A percentile compares a stretch with the other conserved stretches of the same genome.
Evolutionary conservation across 805 yeast genomes (phyloP).

Genomic region (Cyberlindnera meyerae): DNA sequence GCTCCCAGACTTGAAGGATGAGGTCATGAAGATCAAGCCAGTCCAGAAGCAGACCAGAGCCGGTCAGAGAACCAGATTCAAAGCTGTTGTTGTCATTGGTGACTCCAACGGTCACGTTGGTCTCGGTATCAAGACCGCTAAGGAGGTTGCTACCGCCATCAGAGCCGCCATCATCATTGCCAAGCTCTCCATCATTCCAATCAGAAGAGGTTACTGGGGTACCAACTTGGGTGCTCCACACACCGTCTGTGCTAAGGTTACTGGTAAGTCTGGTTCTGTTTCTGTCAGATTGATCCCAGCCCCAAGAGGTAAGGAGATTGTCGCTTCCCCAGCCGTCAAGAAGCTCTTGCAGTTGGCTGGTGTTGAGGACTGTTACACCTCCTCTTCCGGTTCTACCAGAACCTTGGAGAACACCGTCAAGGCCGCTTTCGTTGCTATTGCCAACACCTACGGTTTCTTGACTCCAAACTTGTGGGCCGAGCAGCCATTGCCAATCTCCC

Average conservation of each 20-base stretch:
- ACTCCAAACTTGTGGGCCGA: constrained; percentile 98
- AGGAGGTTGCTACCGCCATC: constrained; percentile 99
- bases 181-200: constrained; percentile 97
- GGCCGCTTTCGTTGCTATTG: constrained; percentile 99
- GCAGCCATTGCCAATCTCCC: constrained; percentile 80
- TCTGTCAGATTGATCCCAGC: constrained; percentile 98
- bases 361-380: constrained; percentile 98
- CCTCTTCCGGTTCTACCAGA: constrained; percentile 98
- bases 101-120: constrained; percentile 99
- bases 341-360: constrained; percentile 99
- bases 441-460: constrained; percentile 99
- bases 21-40: constrained; percentile 99
- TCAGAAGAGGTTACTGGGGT: constrained; percentile 99
- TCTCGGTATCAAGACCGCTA: constrained; percentile 99
- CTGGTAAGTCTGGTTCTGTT: constrained; percentile 99
- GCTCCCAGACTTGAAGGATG: constrained; percentile 94
- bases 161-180: constrained; percentile 99
- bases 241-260: constrained; percentile 87
- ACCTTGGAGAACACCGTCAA: constrained; percentile 99
- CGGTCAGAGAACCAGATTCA: constrained; percentile 99
- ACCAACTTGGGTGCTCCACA: constrained; percentile 99
- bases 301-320: constrained; percentile 99
- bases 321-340: constrained; percentile 99
- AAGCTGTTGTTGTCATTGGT: constrained; percentile 99
- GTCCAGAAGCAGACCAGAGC: constrained; percentile 99